These are phyloP conservation scores for Trichoderma atrobrunneum DNA, from an alignment of 2,329 filamentous ascomycete species.

Conservation along the genomic window DNA sequence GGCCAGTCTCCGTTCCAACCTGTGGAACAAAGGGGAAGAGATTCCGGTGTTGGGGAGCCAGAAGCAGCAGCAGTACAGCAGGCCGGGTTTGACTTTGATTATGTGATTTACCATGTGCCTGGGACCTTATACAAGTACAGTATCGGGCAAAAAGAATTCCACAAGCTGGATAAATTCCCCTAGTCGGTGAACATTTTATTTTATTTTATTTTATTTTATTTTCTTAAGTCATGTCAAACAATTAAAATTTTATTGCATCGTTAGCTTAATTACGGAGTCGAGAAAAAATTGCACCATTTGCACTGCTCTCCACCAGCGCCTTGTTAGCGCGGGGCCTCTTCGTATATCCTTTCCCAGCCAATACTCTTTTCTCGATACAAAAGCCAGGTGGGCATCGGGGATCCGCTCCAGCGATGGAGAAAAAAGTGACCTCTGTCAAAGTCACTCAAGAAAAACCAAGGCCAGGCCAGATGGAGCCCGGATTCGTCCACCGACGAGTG, in stretches of 20 bases:
- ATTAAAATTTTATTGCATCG: neutral
- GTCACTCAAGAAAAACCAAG: neutral
- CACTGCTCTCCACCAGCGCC: neutral
- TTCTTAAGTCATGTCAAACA: neutral
- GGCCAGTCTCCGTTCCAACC: conserved; percentile 12
- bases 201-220: neutral
- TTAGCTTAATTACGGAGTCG: conserved; percentile 1
- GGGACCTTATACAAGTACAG: neutral
- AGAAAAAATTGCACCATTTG: conserved; percentile 3
- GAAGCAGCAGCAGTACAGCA: too few relatives aligned
- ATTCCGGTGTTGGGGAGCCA: neutral
- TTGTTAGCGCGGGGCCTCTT: conserved; percentile 1
- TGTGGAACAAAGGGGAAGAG: conserved; percentile 12
- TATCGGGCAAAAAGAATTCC: neutral
- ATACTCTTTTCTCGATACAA: neutral
- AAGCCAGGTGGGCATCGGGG: neutral
- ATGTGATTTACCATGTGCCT: conserved; percentile 1
- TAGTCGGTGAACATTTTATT: neutral
- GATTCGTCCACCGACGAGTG: conserved; percentile 14
- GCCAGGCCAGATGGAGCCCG: neutral
- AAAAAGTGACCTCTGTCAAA: neutral
- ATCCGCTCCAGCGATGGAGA: neutral
- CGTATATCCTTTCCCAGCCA: conserved; percentile 1
- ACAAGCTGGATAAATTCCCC: neutral
- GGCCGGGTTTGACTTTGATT: neutral